A percentile compares a stretch with the other conserved stretches of the same genome.
phyloP scores from a whole-genome alignment of 2,329 filamentous ascomycete genomes.

The Chaetomiaceae sp. region DNA sequence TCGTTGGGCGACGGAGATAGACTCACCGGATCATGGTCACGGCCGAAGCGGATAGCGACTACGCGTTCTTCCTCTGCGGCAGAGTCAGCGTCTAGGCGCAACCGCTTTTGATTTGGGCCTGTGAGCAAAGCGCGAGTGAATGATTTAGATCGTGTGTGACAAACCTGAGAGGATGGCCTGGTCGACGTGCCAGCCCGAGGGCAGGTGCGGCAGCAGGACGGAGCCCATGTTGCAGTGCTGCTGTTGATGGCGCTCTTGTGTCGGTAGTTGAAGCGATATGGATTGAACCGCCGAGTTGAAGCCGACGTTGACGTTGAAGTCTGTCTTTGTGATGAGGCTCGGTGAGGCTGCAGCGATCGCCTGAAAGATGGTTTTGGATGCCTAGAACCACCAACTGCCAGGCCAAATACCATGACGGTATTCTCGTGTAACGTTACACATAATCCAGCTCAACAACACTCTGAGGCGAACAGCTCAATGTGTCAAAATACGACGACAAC shows the following conservation, averaged over 20 bases:
- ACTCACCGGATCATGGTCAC: conserved; percentile 65
- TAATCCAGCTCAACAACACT: no score
- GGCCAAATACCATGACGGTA: neutral
- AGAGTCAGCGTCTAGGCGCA: conserved; percentile 1
- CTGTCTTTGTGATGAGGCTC: neutral
- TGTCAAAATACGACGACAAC: no score
- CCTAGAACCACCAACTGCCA: neutral
- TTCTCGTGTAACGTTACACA: neutral
- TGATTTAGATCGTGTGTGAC: conserved; percentile 25
- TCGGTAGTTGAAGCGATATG: no score
- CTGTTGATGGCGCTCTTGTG: neutral
- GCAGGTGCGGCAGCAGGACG: conserved; percentile 84
- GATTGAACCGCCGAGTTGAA: neutral
- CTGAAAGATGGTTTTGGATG: conserved; percentile 4
- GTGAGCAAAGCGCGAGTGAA: neutral
- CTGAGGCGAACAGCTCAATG: neutral
- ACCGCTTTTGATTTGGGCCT: conserved; percentile 21
- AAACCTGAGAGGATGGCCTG: conserved; percentile 67
- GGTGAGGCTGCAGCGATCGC: neutral
- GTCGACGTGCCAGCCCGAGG: conserved; percentile 95
- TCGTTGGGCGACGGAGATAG: neutral
- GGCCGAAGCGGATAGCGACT: conserved; percentile 88
- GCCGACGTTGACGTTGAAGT: neutral
- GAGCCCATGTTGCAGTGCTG: conserved; percentile 54
- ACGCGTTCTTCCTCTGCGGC: conserved; percentile 75